These are phyloP conservation scores for Coniferiporia weirii DNA, from an alignment of 1,284 basidiomycete species.

Conservation along the genomic window DNA sequence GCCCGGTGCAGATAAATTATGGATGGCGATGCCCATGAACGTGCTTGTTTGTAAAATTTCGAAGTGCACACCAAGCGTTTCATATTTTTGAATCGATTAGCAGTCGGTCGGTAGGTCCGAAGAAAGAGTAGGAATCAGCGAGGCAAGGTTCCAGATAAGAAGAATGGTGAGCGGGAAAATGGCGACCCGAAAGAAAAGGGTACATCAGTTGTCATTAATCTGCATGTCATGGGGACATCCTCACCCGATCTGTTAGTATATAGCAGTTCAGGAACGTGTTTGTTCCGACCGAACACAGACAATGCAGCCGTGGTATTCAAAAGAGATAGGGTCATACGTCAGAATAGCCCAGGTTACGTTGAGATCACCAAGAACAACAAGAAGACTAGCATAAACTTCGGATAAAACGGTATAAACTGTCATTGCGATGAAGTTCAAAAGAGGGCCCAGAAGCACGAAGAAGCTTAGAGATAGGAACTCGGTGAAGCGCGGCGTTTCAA, in stretches of 20 bases:
- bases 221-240: neutral
- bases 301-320: too few species aligned
- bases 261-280: neutral
- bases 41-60: slow-evolving; percentile 43
- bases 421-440: too few species aligned
- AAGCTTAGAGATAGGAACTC: neutral
- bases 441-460: neutral
- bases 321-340: too few species aligned
- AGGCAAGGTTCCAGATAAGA: neutral
- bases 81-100: neutral
- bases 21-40: slow-evolving; percentile 85
- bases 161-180: neutral
- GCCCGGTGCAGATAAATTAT: slow-evolving; percentile 54
- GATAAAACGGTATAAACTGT: too few species aligned
- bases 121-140: neutral
- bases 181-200: neutral
- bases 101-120: neutral
- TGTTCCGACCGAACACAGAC: too few species aligned
- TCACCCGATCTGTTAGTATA: neutral
- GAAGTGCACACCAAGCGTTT: neutral
- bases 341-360: too few species aligned
- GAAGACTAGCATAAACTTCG: too few species aligned
- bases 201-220: neutral
- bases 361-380: too few species aligned
- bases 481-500: slow-evolving; percentile 13